Conservation (phyloP, 352 stramenopile species). For the Paralagenidium karlingii region DNA sequence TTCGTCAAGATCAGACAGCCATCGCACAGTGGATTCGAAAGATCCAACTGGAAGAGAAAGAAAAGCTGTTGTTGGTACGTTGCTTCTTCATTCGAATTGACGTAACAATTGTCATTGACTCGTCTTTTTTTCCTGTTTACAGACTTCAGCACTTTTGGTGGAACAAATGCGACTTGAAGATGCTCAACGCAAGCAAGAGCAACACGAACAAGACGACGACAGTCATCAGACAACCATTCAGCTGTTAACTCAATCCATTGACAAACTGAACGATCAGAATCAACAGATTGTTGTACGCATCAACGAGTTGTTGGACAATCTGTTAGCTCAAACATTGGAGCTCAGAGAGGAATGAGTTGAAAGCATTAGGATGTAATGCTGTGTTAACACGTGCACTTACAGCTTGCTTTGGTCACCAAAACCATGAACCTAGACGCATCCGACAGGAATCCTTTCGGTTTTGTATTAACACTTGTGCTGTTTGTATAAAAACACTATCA, state of each 20-base stretch:
- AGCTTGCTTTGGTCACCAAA: too few species aligned
- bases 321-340: too few species aligned
- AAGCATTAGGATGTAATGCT: too few species aligned
- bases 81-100: not conserved
- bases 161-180: conserved; percentile 64
- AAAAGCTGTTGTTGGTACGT: conserved; percentile 62
- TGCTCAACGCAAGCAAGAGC: conserved; percentile 16
- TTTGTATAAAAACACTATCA: too few species aligned
- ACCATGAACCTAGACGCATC: too few species aligned
- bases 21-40: conserved; percentile 56
- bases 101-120: not conserved
- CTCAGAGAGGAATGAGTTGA: too few species aligned
- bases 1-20: conserved; percentile 15
- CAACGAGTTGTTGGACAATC: conserved; percentile 74
- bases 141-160: conserved; percentile 71
- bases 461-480: too few species aligned
- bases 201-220: conserved; percentile 16
- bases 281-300: conserved; percentile 51
- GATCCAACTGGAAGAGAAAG: conserved; percentile 65
- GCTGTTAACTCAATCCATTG: conserved; percentile 53
- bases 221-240: conserved; percentile 8
- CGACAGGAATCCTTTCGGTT: too few species aligned
- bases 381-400: too few species aligned
- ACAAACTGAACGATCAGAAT: conserved; percentile 36
- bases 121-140: not conserved